Conservation (phyloP, 2,329 filamentous ascomycete genomes). For the Alternaria burnsii region DNA sequence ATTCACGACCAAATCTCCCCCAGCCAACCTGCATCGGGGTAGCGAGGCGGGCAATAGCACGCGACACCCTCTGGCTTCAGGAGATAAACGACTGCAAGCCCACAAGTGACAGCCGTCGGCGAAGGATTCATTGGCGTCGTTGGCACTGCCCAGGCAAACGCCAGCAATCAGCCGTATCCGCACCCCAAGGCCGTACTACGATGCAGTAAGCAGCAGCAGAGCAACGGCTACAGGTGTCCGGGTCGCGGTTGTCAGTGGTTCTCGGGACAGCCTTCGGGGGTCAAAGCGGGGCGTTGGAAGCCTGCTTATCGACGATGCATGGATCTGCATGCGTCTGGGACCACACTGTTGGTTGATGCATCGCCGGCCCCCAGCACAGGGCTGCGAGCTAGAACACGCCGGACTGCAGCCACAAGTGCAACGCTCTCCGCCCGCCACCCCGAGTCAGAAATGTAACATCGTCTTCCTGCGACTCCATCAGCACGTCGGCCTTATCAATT, state of each 20-base stretch:
- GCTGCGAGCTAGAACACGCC: constrained; percentile 16
- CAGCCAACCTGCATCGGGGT: constrained; percentile 25
- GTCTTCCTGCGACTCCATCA: constrained; percentile 1
- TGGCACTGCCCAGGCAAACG: background rate
- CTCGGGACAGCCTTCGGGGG: constrained; percentile 15
- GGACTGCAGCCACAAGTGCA: constrained; percentile 6
- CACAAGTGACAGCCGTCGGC: constrained; percentile 6
- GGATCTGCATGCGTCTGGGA: constrained; percentile 6
- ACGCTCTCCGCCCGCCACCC: constrained; percentile 9
- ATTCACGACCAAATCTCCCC: constrained; percentile 25
- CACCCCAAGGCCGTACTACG: constrained; percentile 3
- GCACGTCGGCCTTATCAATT: background rate
- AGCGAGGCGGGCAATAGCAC: constrained; percentile 34
- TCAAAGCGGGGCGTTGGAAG: constrained; percentile 5
- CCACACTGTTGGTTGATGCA: constrained; percentile 16
- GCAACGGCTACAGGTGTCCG: constrained; percentile 18
- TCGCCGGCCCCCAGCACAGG: background rate
- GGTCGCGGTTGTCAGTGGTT: constrained; percentile 15
- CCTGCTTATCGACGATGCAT: constrained; percentile 14
- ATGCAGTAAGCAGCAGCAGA: background rate
- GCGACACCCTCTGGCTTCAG: constrained; percentile 35
- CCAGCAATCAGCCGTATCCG: constrained; percentile 1
- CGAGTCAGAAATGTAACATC: constrained; percentile 16
- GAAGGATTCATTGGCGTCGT: background rate
- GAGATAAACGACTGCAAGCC: constrained; percentile 3